Percentiles rank a stretch among this genome's conserved stretches.
Evolutionary conservation across 2,329 filamentous ascomycete species (phyloP).

Genomic region (Gaeumannomyces sp.): DNA sequence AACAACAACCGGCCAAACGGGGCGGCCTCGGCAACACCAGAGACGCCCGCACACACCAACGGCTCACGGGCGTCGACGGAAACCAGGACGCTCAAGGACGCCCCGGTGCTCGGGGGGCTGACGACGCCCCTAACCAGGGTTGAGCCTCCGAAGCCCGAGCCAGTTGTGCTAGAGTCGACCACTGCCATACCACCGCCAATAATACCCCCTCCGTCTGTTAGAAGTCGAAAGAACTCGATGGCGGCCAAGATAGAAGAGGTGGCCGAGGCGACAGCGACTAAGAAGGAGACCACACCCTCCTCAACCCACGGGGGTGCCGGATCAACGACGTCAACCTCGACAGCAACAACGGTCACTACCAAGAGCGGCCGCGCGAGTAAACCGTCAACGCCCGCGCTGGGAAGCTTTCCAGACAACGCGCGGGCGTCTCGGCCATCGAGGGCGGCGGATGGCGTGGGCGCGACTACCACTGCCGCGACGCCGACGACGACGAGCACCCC

Average conservation of each 20-base stretch:
- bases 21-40: constrained; percentile 31
- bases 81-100: constrained; percentile 46
- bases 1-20: constrained; percentile 50
- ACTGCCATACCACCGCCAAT: constrained; percentile 21
- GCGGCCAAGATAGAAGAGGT: constrained; percentile 35
- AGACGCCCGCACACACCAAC: constrained; percentile 24
- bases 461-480: constrained; percentile 12
- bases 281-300: constrained; percentile 33
- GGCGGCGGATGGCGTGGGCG: constrained; percentile 27
- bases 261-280: constrained; percentile 25
- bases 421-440: constrained; percentile 47
- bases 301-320: constrained; percentile 23
- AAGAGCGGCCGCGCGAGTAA: constrained; percentile 63
- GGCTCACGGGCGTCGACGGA: constrained; percentile 34
- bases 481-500: constrained; percentile 14
- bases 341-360: constrained; percentile 42
- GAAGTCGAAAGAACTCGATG: constrained; percentile 27
- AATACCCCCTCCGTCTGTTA: constrained; percentile 15
- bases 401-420: constrained; percentile 51
- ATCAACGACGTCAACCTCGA: constrained; percentile 11
- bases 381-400: constrained; percentile 57
- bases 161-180: constrained; percentile 19
- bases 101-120: constrained; percentile 11
- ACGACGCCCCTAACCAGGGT: constrained; percentile 27
- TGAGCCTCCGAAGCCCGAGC: constrained; percentile 22